Evolutionary conservation across 805 yeast genomes (phyloP), one percentile per base, ranked within the genome.

Genomic region (Hyphopichia homilentoma): DNA sequence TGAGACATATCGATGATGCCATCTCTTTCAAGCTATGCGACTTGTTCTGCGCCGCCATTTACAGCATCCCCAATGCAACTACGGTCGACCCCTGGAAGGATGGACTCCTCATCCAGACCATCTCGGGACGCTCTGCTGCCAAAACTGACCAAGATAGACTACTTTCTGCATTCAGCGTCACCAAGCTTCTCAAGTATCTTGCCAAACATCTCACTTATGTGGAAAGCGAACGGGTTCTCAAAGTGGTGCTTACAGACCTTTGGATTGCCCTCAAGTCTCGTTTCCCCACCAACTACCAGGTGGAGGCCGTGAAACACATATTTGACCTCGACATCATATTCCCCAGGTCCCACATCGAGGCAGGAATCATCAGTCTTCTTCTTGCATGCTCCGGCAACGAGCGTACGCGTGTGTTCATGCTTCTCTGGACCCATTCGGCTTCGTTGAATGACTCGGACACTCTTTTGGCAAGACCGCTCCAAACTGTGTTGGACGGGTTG

Each of bases 361-460:
- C 95, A 1, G 83, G 86, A 0, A 41, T 89, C 2, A 63, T 85
- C 0, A 62, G 73, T 2, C 65, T 77, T 29, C 68, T 85, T 19
- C 47, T 79, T 9, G 50, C 67, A 4, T 42, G 56, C 3, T 48
- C 62, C 4, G 33, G 33, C 7, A 12, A 33, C 13, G 57, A 66
- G 12, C 65, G 78, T 38, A 54, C 81, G 1, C 53, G 63, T 12
- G 81, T 84, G 0, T 73, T 86, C 41, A 69, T 77, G 31, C 69
- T 76, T 6, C 51, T 89, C 4, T 90, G 97, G 97, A 67, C 69
- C 3, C 90, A 84, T 45, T 71, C 90, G 0, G 39, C 57, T 6
- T 54, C 66, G n/a, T 49, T 58, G 23, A 72, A 68, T 27, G 85
- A 78, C 22, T 50, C 59, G 0, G 79, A 70, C 31, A 41, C 53